Evolutionary conservation across 345 rosid genomes (phyloP).

Genomic region (Carallia brachiata): DNA sequence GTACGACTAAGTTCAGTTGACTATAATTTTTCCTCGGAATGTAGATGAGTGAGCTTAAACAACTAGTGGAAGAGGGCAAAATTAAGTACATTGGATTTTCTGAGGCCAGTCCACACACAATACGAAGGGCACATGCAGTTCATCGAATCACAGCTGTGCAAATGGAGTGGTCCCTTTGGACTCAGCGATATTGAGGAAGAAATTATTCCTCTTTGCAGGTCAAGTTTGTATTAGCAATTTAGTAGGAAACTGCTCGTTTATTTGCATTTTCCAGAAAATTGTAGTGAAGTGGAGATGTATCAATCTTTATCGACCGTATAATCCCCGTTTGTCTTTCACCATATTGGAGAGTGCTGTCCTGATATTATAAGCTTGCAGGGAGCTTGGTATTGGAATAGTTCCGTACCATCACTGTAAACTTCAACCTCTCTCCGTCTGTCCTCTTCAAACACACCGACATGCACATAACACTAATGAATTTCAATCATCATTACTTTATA

Average conservation of each 20-base stretch:
- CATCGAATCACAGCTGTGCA: conserved; percentile 61
- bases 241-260: not conserved
- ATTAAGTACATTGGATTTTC: conserved; percentile 51
- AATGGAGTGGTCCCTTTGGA: conserved; percentile 67
- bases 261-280: not conserved
- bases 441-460: too few species aligned
- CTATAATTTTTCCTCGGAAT: conserved; percentile 1
- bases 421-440: too few species aligned
- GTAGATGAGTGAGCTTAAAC: conserved; percentile 56
- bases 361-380: conserved; percentile 31
- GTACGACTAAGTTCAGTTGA: not conserved
- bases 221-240: not conserved
- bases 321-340: too few species aligned
- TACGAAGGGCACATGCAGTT: conserved; percentile 60
- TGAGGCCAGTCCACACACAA: conserved; percentile 58
- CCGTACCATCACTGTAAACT: too few species aligned
- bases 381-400: conserved; percentile 57
- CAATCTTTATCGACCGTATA: not conserved
- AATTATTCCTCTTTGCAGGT: conserved; percentile 50
- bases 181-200: conserved; percentile 60
- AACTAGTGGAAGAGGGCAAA: conserved; percentile 58
- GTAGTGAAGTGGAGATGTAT: too few species aligned
- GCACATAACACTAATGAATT: too few species aligned
- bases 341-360: not conserved
- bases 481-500: too few species aligned